Percentiles rank a stretch among this genome's conserved stretches.
Evolutionary conservation across 345 rosid genomes (phyloP).

Genomic region (Bruguiera parviflora): DNA sequence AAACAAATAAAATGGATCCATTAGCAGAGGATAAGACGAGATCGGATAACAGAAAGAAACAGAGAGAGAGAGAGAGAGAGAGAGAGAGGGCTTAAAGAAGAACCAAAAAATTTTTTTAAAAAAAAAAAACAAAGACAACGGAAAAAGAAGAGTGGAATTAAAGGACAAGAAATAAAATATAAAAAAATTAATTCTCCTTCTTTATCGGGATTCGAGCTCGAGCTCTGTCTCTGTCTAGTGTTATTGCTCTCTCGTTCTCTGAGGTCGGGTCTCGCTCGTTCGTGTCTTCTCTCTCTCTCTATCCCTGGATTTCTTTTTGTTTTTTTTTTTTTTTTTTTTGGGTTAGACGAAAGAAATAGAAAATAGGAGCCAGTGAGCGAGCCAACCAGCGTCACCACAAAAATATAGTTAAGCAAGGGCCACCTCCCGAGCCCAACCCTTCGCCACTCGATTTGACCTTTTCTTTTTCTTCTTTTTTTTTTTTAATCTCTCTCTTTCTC

Average conservation of each 20-base stretch:
- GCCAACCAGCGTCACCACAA: constrained; percentile 21
- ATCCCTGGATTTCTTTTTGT: too few relatives aligned
- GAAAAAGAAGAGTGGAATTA: neutral
- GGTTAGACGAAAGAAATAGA: neutral
- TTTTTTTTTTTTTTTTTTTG: neutral
- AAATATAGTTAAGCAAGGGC: constrained; percentile 9
- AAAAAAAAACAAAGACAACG: too few relatives aligned
- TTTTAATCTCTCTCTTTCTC: neutral
- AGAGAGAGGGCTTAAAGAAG: too few relatives aligned
- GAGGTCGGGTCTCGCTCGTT: neutral
- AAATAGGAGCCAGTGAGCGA: neutral
- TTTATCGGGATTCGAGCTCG: constrained; percentile 30
- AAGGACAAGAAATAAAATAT: neutral
- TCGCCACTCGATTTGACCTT: constrained; percentile 48
- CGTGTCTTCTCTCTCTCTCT: neutral
- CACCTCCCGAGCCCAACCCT: constrained; percentile 17
- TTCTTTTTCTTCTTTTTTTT: too few relatives aligned
- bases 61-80: neutral
- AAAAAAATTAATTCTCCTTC: neutral
- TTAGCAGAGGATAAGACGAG: constrained; percentile 31
- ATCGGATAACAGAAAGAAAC: constrained; percentile 14
- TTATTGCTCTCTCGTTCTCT: too few relatives aligned
- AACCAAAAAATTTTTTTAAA: too few relatives aligned
- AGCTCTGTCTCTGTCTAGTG: too few relatives aligned
- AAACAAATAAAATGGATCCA: constrained; percentile 71